phyloP scores from a whole-genome alignment of 2,329 filamentous ascomycete species.

The Phaeosphaeriaceae sp. region DNA sequence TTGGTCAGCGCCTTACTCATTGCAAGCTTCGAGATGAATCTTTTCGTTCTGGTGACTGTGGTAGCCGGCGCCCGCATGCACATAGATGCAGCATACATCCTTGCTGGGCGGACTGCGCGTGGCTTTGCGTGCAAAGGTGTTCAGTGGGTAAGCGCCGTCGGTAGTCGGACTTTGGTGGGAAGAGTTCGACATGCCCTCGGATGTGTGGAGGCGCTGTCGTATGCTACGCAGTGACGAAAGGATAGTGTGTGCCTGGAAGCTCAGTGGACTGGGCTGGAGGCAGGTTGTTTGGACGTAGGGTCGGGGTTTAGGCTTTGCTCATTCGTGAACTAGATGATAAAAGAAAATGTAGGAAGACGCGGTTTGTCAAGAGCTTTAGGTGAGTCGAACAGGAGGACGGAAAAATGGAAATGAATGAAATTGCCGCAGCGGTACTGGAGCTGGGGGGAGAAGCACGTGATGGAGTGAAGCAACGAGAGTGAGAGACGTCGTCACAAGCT shows the following conservation, averaged over 20 bases:
- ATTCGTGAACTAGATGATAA: neutral
- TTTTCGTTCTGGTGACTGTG: constrained; percentile 88
- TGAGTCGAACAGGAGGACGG: constrained; percentile 9
- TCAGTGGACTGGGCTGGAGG: neutral
- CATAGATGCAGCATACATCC: constrained; percentile 79
- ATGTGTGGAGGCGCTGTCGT: constrained; percentile 31
- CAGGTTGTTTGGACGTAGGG: neutral
- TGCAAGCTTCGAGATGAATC: constrained; percentile 84
- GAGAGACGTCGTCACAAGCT: constrained; percentile 23
- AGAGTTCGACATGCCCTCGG: constrained; percentile 35
- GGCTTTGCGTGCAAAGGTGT: constrained; percentile 47
- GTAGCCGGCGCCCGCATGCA: constrained; percentile 94
- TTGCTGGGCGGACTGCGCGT: constrained; percentile 47
- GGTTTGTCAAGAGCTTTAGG: constrained; percentile 4
- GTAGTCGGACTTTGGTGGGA: constrained; percentile 21
- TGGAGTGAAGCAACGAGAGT: constrained; percentile 30
- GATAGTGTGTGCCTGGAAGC: constrained; percentile 15
- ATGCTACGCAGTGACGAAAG: constrained; percentile 32
- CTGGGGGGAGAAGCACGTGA: constrained; percentile 15
- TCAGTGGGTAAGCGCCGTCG: constrained; percentile 31
- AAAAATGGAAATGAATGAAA: constrained; percentile 34
- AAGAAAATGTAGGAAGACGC: neutral
- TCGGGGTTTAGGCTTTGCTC: neutral
- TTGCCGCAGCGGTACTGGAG: constrained; percentile 13
- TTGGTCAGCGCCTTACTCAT: constrained; percentile 71